Evolutionary conservation across 306 rosid species (phyloP).

Genomic region (Parietaria judaica): DNA sequence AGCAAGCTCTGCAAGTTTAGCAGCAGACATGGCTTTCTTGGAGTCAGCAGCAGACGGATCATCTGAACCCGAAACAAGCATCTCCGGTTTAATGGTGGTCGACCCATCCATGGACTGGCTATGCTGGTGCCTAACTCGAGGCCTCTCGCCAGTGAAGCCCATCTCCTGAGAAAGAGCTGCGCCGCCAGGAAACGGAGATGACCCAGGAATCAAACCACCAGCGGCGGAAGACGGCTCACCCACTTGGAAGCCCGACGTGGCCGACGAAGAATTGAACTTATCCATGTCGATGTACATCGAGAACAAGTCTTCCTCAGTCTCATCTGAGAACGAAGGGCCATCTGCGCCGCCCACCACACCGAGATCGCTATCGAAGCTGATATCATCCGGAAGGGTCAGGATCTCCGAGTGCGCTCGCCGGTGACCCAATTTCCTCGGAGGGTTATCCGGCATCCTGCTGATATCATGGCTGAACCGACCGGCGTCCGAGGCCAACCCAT

Average conservation of each 20-base stretch:
- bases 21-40: conserved; percentile 77
- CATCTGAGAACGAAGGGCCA: conserved; percentile 85
- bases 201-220: conserved; percentile 11
- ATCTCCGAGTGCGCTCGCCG: conserved; percentile 95
- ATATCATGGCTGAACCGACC: conserved; percentile 83
- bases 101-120: conserved; percentile 99
- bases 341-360: conserved; percentile 90
- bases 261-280: conserved; percentile 76
- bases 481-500: conserved; percentile 39
- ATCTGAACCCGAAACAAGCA: conserved; percentile 70
- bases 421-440: conserved; percentile 74
- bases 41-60: conserved; percentile 61
- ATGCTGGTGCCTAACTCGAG: conserved; percentile 88
- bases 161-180: conserved; percentile 38
- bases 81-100: conserved; percentile 63
- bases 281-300: conserved; percentile 97
- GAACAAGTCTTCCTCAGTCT: conserved; percentile 81
- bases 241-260: conserved; percentile 54
- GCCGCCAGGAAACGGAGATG: conserved; percentile 22
- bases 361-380: conserved; percentile 87
- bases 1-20: conserved; percentile 90
- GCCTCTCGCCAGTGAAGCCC: conserved; percentile 46
- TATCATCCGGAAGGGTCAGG: conserved; percentile 83
- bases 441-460: conserved; percentile 88
- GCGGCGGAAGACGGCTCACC: conserved; percentile 53